These are phyloP conservation scores for Phytopythium litorale DNA, from an alignment of 352 stramenopile genomes.

Conservation along the genomic window DNA sequence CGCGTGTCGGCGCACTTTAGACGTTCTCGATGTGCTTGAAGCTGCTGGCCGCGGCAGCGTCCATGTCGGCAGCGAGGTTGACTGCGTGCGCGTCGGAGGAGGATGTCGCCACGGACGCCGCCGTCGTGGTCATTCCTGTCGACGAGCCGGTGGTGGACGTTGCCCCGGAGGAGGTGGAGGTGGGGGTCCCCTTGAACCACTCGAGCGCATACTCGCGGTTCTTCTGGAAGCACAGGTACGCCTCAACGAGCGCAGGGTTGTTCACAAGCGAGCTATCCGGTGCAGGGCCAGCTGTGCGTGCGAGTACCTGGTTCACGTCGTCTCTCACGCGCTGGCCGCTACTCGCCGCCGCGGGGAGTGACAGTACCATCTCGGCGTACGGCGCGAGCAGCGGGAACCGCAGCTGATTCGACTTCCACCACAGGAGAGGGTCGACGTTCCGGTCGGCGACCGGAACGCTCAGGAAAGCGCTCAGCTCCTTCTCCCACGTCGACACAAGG, in stretches of 20 bases:
- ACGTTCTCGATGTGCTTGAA: conserved; percentile 82
- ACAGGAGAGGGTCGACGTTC: conserved; percentile 66
- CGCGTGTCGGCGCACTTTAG: conserved; percentile 6
- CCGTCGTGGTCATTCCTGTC: conserved; percentile 17
- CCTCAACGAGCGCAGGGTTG: conserved; percentile 56
- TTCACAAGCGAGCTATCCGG: conserved; percentile 40
- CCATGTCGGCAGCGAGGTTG: conserved; percentile 20
- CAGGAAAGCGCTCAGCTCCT: conserved; percentile 70
- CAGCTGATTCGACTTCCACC: conserved; percentile 79
- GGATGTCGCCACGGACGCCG: conserved; percentile 16
- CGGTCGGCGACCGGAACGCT: conserved; percentile 67
- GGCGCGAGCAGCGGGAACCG: conserved; percentile 74
- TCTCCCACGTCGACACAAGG: conserved; percentile 63
- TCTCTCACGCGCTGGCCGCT: conserved; percentile 48
- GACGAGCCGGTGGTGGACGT: conserved; percentile 18
- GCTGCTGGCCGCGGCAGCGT: conserved; percentile 23
- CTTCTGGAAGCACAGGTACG: conserved; percentile 79
- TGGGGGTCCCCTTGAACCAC: conserved; percentile 59
- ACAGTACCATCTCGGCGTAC: conserved; percentile 72
- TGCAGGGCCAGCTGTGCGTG: conserved; percentile 43
- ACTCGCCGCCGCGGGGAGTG: conserved; percentile 56
- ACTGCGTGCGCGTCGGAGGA: conserved; percentile 13
- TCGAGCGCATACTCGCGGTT: conserved; percentile 75
- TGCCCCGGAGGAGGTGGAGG: conserved; percentile 18
- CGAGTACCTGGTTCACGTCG: conserved; percentile 50